Conservation (phyloP, 805 yeast genomes). For the Metschnikowia dekortorum region DNA sequence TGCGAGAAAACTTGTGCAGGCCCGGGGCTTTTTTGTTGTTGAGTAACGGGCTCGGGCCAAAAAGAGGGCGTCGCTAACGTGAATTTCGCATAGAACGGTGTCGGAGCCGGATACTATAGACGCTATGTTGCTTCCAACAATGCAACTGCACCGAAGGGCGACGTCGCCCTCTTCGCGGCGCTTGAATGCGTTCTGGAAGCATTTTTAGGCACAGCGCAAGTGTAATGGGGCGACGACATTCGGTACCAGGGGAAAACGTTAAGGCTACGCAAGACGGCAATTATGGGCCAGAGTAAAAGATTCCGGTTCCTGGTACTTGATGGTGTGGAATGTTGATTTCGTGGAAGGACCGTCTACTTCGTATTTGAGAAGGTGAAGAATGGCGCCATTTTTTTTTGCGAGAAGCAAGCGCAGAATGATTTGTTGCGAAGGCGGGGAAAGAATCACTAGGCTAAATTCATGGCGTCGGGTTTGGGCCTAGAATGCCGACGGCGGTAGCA, state of each 20-base stretch:
- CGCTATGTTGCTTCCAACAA: neutral
- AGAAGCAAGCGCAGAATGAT: neutral
- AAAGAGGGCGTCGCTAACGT: neutral
- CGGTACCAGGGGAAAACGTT: conserved; percentile 1
- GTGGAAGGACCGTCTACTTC: no score
- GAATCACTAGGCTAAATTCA: neutral
- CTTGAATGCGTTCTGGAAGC: neutral
- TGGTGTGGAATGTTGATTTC: neutral
- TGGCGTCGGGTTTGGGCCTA: neutral
- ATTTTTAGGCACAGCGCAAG: neutral
- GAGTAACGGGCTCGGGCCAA: neutral
- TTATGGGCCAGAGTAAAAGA: neutral
- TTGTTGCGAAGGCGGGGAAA: neutral
- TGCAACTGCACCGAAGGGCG: neutral
- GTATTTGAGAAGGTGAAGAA: neutral
- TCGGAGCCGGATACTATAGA: neutral
- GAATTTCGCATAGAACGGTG: neutral
- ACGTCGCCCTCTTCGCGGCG: neutral
- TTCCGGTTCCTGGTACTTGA: neutral
- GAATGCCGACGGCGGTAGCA: conserved; percentile 1
- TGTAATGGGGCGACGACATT: neutral
- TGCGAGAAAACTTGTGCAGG: neutral
- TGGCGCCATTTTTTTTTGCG: neutral
- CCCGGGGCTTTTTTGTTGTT: neutral
- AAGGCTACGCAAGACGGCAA: neutral